phyloP scores from a whole-genome alignment of 2,329 filamentous ascomycete species.

The Biscogniauxia marginata region DNA sequence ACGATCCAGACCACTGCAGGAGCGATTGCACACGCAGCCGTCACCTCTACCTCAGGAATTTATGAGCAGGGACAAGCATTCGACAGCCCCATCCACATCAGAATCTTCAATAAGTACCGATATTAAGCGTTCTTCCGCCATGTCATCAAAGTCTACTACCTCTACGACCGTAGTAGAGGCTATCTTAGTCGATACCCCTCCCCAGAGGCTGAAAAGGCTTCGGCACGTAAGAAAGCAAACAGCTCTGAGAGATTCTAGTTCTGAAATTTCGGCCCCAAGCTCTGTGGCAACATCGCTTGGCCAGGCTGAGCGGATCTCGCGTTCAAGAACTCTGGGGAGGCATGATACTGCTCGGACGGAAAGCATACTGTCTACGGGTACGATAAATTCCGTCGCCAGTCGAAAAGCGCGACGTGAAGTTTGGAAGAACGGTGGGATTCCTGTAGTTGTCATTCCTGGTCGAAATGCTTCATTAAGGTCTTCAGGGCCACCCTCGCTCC shows the following conservation, averaged over 20 bases:
- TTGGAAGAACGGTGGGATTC: conserved; percentile 59
- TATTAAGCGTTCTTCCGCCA: conserved; percentile 49
- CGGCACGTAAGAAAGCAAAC: conserved; percentile 60
- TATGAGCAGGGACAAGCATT: conserved; percentile 28
- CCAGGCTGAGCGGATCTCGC: conserved; percentile 29
- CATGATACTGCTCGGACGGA: conserved; percentile 38
- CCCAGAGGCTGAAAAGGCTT: conserved; percentile 53
- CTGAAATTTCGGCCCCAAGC: conserved; percentile 41
- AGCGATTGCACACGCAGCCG: conserved; percentile 39
- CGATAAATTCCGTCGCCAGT: conserved; percentile 51
- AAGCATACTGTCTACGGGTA: conserved; percentile 49
- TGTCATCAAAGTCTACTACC: conserved; percentile 53
- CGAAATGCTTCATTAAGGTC: conserved; percentile 54
- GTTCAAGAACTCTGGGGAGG: conserved; percentile 29
- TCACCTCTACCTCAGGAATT: conserved; percentile 34
- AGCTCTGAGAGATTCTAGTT: conserved; percentile 39
- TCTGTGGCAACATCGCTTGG: conserved; percentile 43
- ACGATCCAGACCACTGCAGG: conserved; percentile 46
- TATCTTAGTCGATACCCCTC: conserved; percentile 51
- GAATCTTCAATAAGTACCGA: conserved; percentile 44
- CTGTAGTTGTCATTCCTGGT: conserved; percentile 61
- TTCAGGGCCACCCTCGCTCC: conserved; percentile 52
- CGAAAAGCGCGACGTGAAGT: conserved; percentile 57
- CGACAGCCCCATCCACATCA: conserved; percentile 36
- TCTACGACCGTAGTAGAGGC: conserved; percentile 57